phyloP scores from a whole-genome alignment of 75 land plant species.

The Larix kaempferi region DNA sequence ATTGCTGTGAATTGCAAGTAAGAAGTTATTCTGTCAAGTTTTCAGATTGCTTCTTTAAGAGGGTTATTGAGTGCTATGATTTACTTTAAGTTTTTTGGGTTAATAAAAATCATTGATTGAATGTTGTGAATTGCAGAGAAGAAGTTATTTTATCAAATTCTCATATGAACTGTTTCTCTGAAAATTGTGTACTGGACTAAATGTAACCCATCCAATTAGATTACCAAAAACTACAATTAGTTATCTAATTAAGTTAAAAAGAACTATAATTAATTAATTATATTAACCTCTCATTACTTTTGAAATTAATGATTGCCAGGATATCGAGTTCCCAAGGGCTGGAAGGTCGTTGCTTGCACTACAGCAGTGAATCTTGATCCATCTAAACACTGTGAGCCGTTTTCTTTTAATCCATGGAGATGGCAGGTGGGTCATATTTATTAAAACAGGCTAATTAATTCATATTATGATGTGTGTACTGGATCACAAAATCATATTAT shows the following conservation, averaged over 20 bases:
- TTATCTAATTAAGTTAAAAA: not conserved
- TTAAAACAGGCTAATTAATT: not conserved
- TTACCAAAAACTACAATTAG: too few species aligned
- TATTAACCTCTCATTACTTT: not conserved
- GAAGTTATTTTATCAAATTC: too few species aligned
- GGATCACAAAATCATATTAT: not conserved
- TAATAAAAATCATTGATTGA: too few species aligned
- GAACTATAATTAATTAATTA: not conserved
- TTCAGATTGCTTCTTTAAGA: too few species aligned
- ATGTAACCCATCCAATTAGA: too few species aligned
- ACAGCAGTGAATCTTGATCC: slow-evolving; percentile 21
- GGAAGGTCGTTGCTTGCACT: slow-evolving; percentile 26
- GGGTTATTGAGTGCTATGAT: too few species aligned
- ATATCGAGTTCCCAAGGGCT: slow-evolving; percentile 28
- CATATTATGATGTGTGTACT: not conserved
- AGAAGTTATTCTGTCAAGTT: too few species aligned
- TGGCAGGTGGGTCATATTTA: slow-evolving; percentile 17
- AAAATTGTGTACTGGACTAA: too few species aligned
- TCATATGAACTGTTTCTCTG: too few species aligned
- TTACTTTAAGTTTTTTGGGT: too few species aligned
- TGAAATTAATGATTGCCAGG: slow-evolving; percentile 6
- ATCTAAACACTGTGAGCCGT: slow-evolving; percentile 15
- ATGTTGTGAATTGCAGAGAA: too few species aligned
- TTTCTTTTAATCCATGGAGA: slow-evolving; percentile 26
- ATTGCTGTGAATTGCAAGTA: too few species aligned